Evolutionary conservation across 192 early-diverging fungal genomes (phyloP), one percentile per base, ranked within the genome.

Genomic region (Phycomyces blakesleeanus): DNA sequence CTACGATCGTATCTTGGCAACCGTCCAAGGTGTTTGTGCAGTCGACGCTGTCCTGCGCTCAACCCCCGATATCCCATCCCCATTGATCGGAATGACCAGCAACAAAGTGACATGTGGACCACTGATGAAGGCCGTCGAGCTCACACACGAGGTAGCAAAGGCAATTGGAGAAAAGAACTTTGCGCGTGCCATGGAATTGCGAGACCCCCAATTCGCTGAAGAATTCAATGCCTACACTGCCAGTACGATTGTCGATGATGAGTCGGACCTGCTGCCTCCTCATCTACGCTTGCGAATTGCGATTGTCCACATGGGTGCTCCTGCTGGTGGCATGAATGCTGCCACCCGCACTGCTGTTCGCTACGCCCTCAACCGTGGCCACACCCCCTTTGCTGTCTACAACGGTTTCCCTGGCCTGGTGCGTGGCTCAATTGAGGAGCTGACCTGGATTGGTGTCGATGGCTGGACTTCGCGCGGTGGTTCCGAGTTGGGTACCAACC

Each of bases 321-420:
- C 96, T 18, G 96, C 96, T 14, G 94, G 93, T 51, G 96, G 96
- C 39, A 96, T 97, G 94, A 98, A 97, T 76, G 87, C 95, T 37
- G 96, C 96, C 1, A 96, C 94, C 2, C 86, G 95, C 27, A 86
- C 87, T 14, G 89, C 88, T 0, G 94, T 89, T 34, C 87, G 93
- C 18, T 83, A 90, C 37, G 89, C 89, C 39, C 78, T 92, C 42
- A 93, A 93, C 77, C 88, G 89, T 57, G 96, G 96, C 0, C 94
- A 97, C 66, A 84, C 78, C 0, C 87, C 92, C 12, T 74, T 98
- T 64, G 96, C 78, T 41, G 92, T 98, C 66, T 81, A 84, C 73
- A 98, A 98, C 69, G 94, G 96, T 12, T 96, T 96, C 73, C 81
- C 83, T 14, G 96, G 96, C 50, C 81, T 98, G 55, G 81, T 94